phyloP scores from a whole-genome alignment of 164 flowering plant genomes.

The Euptelea pleiosperma region DNA sequence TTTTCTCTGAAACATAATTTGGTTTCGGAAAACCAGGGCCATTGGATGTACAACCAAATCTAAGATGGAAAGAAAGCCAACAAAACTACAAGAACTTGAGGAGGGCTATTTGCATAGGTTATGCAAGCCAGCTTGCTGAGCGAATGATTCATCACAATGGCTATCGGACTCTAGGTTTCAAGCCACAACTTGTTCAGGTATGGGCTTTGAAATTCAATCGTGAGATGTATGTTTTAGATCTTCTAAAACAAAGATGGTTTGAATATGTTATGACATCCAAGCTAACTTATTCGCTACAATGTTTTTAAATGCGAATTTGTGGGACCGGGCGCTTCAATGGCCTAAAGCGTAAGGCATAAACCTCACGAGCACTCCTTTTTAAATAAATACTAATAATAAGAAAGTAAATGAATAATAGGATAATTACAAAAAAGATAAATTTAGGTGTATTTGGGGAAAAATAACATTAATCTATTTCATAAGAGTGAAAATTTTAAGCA shows the following conservation, averaged over 20 bases:
- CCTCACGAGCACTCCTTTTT: too few species aligned
- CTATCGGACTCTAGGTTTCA: slow-evolving; percentile 71
- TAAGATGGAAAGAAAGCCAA: slow-evolving; percentile 38
- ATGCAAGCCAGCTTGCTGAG: slow-evolving; percentile 91
- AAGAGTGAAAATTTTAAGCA: too few species aligned
- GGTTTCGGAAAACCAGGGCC: slow-evolving; percentile 41
- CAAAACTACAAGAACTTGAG: slow-evolving; percentile 64
- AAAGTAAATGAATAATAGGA: too few species aligned
- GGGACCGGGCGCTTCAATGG: too few species aligned
- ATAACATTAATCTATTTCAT: too few species aligned
- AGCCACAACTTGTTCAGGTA: slow-evolving; percentile 88
- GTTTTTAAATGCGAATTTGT: too few species aligned
- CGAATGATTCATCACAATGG: slow-evolving; percentile 94
- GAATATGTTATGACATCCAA: too few species aligned
- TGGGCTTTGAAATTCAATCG: neutral
- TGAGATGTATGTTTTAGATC: neutral
- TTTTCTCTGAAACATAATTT: slow-evolving; percentile 3
- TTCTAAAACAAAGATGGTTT: neutral
- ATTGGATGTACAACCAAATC: slow-evolving; percentile 57
- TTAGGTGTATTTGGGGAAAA: too few species aligned
- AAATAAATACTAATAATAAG: too few species aligned
- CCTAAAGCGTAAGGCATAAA: too few species aligned
- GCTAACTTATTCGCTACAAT: neutral
- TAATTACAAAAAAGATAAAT: too few species aligned
- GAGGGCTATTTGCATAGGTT: slow-evolving; percentile 77